Conservation (phyloP, 2,329 filamentous ascomycete species). For the Curvularia verruculosa region DNA sequence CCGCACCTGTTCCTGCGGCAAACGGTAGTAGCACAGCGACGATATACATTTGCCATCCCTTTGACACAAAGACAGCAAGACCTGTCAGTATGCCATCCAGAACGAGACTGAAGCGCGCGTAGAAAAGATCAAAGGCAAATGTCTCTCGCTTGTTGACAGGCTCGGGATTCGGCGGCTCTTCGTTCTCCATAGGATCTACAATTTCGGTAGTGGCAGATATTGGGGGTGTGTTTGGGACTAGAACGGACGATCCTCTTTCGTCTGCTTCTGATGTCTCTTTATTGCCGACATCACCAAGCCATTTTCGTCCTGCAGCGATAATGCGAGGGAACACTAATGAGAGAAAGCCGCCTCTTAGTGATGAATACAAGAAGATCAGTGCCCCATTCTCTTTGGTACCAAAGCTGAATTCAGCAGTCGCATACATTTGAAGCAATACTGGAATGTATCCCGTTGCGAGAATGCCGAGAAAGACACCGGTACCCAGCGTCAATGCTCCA, state of each 20-base stretch:
- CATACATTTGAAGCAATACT: conserved; percentile 60
- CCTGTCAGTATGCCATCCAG: conserved; percentile 69
- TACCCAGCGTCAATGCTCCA: conserved; percentile 67
- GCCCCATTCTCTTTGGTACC: conserved; percentile 54
- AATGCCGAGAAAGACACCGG: conserved; percentile 71
- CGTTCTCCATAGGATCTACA: conserved; percentile 58
- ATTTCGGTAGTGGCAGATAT: conserved; percentile 40
- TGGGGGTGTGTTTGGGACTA: conserved; percentile 32
- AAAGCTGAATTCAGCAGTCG: conserved; percentile 54
- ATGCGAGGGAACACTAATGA: conserved; percentile 54
- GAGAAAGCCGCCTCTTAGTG: conserved; percentile 54
- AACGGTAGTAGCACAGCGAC: conserved; percentile 70
- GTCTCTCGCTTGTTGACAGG: conserved; percentile 53
- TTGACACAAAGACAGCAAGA: conserved; percentile 65
- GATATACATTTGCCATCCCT: conserved; percentile 72
- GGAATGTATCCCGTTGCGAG: conserved; percentile 72
- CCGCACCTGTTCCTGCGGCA: conserved; percentile 70
- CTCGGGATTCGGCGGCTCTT: conserved; percentile 55
- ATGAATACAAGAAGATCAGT: conserved; percentile 54
- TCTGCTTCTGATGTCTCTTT: conserved; percentile 4
- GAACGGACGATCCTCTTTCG: conserved; percentile 22
- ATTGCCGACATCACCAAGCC: conserved; percentile 40
- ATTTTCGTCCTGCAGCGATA: conserved; percentile 51
- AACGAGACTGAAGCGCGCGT: conserved; percentile 69
- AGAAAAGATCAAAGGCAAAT: conserved; percentile 69